A percentile compares a stretch with the other conserved stretches of the same genome.
Conservation (phyloP, 2,329 filamentous ascomycete species). For the Colletotrichum cordylinicola region DNA sequence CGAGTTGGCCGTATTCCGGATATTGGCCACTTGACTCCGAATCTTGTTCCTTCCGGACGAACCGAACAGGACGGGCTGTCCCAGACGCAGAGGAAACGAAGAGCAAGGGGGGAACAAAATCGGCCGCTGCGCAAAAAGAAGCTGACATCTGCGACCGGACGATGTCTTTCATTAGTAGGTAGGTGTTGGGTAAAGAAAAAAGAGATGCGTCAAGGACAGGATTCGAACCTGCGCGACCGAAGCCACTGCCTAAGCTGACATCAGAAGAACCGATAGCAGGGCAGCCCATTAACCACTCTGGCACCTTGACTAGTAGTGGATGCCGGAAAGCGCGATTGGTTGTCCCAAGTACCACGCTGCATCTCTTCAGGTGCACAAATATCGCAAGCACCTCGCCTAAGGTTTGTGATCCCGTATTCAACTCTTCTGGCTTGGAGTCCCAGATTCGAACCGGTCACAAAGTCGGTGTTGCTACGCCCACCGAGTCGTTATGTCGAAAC, state of each 20-base stretch:
- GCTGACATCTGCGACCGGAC: no score
- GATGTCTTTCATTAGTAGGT: no score
- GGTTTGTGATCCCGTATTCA: not conserved
- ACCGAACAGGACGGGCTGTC: not conserved
- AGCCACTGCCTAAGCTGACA: constrained; percentile 16
- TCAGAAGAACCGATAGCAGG: constrained; percentile 3
- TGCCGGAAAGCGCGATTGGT: no score
- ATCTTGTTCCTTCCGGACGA: not conserved
- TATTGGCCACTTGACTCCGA: not conserved
- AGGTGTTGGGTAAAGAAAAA: no score
- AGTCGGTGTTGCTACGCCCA: not conserved
- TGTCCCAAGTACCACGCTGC: not conserved
- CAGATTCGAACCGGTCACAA: not conserved
- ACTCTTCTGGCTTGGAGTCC: not conserved
- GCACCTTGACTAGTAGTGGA: constrained; percentile 8
- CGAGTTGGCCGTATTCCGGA: not conserved
- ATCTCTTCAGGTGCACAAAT: not conserved
- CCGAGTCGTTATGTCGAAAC: not conserved
- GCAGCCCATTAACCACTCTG: constrained; percentile 24
- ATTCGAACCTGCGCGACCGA: constrained; percentile 24
- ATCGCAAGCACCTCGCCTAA: not conserved
- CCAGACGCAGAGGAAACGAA: not conserved
- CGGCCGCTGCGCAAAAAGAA: no score
- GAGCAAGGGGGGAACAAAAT: no score
- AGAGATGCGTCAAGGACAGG: constrained; percentile 12